Evolutionary conservation across 78 protist species (phyloP), one percentile per base, ranked within the genome.

Genomic region (Dictyostelium citrinum): DNA sequence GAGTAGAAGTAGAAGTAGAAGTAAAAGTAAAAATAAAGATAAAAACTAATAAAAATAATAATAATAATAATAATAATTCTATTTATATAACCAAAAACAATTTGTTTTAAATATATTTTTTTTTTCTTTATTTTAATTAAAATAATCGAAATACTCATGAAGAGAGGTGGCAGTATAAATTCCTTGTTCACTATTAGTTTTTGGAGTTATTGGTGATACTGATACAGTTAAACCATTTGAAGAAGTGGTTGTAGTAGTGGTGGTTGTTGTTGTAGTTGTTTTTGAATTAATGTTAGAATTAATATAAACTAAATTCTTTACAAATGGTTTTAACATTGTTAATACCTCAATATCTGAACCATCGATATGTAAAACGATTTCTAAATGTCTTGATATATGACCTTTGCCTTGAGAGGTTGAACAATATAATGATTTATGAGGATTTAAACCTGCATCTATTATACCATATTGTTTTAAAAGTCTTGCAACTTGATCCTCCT

Each of bases 331-430:
- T 17, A 88, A 33, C 84, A 78, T 79, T 67, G 79, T 27, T 37
- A 88, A 78, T 8, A 78, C 93, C 8, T 33, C 39, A 22, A 45
- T 16, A 68, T 88, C 93, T 29, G 58, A 41, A 6, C 81, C 93
- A 45, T 88, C 93, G 20, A 88, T 78, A 68, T 88, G 93, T 64
- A 88, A 14, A 5, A 24, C 6, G 0, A 45, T 14, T 49, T 88
- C 93, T 14, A 88, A 49, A 49, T 88, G 93, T 78, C 93, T 51
- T 60, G 85, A 37, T 4, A 88, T 88, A 49, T 88, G 93, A 27
- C 70, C 93, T 78, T 82, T 88, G 14, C 93, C 93, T 67, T 88
- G 93, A n/a, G 93, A 43, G 11, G 93, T 88, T 31, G 93, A 76
- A 78, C 93, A 88, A 78, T 78, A 88, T 33, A 88, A 35, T 55